Conservation (phyloP, 768 basidiomycete genomes). For the Mycena leptocephala region DNA sequence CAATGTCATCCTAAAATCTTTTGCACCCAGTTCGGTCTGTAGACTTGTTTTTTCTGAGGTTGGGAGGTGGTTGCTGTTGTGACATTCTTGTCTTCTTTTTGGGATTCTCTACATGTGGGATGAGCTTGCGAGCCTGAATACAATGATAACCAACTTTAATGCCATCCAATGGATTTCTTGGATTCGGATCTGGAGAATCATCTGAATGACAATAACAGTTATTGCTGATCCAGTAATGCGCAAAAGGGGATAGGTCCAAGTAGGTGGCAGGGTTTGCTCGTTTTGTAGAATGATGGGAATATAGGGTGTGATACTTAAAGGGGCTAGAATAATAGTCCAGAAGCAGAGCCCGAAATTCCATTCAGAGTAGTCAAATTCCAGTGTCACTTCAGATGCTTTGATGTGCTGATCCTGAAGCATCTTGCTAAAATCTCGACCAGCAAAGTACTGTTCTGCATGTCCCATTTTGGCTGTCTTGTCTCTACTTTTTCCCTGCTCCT, state of each 20-base stretch:
- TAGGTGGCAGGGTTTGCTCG: neutral
- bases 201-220: neutral
- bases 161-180: neutral
- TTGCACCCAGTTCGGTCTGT: no score
- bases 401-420: conserved; percentile 10
- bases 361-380: neutral
- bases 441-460: neutral
- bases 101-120: no score
- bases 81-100: no score
- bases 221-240: conserved; percentile 7
- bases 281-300: neutral
- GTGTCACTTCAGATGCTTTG: neutral
- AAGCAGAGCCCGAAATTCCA: conserved; percentile 2
- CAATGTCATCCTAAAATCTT: no score
- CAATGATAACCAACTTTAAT: no score
- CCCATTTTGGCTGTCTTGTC: no score
- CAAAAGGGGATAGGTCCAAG: conserved; percentile 4
- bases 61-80: no score
- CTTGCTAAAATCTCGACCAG: neutral
- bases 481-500: no score
- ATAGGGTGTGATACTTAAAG: neutral
- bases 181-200: conserved; percentile 9
- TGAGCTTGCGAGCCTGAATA: no score
- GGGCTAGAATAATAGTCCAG: neutral
- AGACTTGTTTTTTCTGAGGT: no score